These are phyloP conservation scores for Aspergillus avenaceus DNA, from an alignment of 495 filamentous ascomycete genomes.

Conservation along the genomic window DNA sequence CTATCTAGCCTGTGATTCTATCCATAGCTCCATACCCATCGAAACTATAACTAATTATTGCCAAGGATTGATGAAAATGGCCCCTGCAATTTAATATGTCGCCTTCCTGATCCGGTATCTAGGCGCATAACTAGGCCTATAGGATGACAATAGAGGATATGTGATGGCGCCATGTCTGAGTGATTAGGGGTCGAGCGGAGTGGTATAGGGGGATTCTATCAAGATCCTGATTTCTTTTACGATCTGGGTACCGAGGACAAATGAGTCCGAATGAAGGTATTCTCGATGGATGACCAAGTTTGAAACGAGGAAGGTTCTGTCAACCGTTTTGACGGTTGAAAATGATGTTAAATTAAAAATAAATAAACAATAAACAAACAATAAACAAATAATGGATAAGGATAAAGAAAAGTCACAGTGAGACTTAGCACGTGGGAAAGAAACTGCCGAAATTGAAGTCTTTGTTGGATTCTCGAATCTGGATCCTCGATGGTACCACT, in stretches of 20 bases:
- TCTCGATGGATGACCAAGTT: background rate
- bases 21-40: background rate
- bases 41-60: constrained; percentile 2
- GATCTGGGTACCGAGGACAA: background rate
- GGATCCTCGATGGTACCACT: too few species aligned
- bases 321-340: too few species aligned
- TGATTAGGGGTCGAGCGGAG: background rate
- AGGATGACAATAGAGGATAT: background rate
- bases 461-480: too few species aligned
- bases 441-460: too few species aligned
- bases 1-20: too few species aligned
- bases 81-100: constrained; percentile 5
- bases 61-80: background rate
- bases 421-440: too few species aligned
- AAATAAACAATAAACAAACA: too few species aligned
- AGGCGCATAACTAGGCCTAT: background rate
- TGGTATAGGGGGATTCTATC: background rate
- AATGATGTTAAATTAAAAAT: too few species aligned
- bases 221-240: too few species aligned
- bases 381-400: too few species aligned
- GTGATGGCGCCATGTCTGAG: background rate
- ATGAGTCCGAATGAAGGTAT: background rate
- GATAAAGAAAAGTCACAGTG: too few species aligned
- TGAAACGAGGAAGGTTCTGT: too few species aligned
- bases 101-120: background rate